phyloP scores from a whole-genome alignment of 495 filamentous ascomycete species.

The Aspergillus cavernicola region DNA sequence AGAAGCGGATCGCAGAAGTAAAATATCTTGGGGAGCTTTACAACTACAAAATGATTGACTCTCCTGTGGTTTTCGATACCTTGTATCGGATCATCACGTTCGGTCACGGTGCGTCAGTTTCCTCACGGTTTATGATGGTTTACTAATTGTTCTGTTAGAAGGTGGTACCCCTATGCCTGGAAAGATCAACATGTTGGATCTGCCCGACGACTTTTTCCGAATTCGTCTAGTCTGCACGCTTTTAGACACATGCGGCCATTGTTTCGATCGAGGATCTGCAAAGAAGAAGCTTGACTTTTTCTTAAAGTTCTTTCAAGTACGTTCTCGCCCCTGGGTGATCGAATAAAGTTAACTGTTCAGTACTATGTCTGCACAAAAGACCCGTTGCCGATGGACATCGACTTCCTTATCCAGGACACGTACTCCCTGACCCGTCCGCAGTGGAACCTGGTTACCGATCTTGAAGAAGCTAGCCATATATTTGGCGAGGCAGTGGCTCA shows the following conservation, averaged over 20 bases:
- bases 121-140: background rate
- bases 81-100: slow-evolving; percentile 93
- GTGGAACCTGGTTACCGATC: slow-evolving; percentile 78
- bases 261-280: slow-evolving; percentile 87
- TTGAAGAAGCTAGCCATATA: slow-evolving; percentile 77
- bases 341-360: slow-evolving; percentile 29
- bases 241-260: slow-evolving; percentile 93
- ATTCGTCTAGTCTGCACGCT: slow-evolving; percentile 84
- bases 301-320: slow-evolving; percentile 85
- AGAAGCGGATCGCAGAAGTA: slow-evolving; percentile 90
- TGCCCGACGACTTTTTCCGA: slow-evolving; percentile 93
- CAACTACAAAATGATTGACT: slow-evolving; percentile 96
- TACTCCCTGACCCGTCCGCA: slow-evolving; percentile 79
- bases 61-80: slow-evolving; percentile 90
- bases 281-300: slow-evolving; percentile 99
- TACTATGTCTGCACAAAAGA: slow-evolving; percentile 97
- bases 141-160: slow-evolving; percentile 33
- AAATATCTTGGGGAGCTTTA: slow-evolving; percentile 98
- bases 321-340: background rate
- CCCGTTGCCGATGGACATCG: slow-evolving; percentile 90
- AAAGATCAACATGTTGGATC: slow-evolving; percentile 68
- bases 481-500: slow-evolving; percentile 86
- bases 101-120: slow-evolving; percentile 63
- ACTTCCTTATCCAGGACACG: slow-evolving; percentile 94
- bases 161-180: slow-evolving; percentile 79